These are phyloP conservation scores for Lophiostoma macrostomum DNA, from an alignment of 495 filamentous ascomycete species.

Conservation along the genomic window DNA sequence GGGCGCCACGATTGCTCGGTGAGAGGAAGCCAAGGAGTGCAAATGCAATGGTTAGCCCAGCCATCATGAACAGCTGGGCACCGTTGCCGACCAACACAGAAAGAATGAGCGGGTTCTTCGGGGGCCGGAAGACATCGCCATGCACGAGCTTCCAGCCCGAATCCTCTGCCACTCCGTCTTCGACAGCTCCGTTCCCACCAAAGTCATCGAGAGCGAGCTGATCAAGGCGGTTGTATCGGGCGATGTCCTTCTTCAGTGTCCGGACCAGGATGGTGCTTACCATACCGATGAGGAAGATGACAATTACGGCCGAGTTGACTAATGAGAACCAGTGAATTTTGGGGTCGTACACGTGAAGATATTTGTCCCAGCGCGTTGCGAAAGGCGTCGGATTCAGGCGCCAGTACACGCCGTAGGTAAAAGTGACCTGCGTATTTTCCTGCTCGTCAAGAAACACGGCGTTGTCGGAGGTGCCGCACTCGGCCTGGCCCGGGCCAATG, in stretches of 20 bases:
- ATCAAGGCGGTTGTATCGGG: slow-evolving; percentile 90
- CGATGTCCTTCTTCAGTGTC: slow-evolving; percentile 89
- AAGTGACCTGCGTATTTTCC: slow-evolving; percentile 67
- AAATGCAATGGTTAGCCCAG: slow-evolving; percentile 88
- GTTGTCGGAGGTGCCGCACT: slow-evolving; percentile 54
- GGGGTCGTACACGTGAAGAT: slow-evolving; percentile 90
- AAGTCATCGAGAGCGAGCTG: slow-evolving; percentile 81
- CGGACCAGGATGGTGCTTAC: slow-evolving; percentile 84
- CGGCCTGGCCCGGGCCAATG: slow-evolving; percentile 53
- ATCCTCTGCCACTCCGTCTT: slow-evolving; percentile 95
- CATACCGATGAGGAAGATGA: slow-evolving; percentile 84
- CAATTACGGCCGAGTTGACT: slow-evolving; percentile 89
- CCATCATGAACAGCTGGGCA: slow-evolving; percentile 96
- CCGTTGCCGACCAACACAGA: slow-evolving; percentile 90
- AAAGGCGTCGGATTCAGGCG: slow-evolving; percentile 72
- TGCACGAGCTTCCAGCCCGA: slow-evolving; percentile 98
- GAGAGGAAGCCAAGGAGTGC: slow-evolving; percentile 92
- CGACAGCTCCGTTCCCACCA: slow-evolving; percentile 64
- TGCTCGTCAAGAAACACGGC: slow-evolving; percentile 63
- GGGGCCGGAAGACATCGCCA: slow-evolving; percentile 92
- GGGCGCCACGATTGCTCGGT: slow-evolving; percentile 87
- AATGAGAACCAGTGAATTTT: slow-evolving; percentile 98
- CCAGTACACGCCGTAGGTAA: slow-evolving; percentile 92
- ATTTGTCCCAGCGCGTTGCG: slow-evolving; percentile 98
- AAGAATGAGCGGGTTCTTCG: slow-evolving; percentile 75